These are phyloP conservation scores for Cyclotella choctawhatcheeana DNA, from an alignment of 108 stramenopile genomes.

Conservation along the genomic window DNA sequence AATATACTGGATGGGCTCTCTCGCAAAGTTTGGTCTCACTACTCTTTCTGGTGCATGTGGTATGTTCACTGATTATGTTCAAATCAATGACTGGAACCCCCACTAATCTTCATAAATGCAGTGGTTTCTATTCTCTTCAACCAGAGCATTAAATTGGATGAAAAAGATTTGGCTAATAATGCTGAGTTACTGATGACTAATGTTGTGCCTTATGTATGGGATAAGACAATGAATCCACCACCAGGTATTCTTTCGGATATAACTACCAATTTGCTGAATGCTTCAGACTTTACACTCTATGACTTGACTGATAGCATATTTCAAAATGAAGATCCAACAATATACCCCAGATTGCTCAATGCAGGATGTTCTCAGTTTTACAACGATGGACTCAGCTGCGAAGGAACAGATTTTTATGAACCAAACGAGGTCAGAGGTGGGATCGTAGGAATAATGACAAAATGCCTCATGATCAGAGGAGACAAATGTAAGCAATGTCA, in stretches of 20 bases:
- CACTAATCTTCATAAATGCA: not conserved
- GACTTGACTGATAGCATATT: conserved; percentile 24
- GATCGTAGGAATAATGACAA: not conserved
- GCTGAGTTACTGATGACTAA: conserved; percentile 1
- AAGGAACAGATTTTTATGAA: conserved; percentile 18
- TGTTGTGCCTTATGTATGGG: not conserved
- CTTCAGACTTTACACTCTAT: not conserved
- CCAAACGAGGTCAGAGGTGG: conserved; percentile 6
- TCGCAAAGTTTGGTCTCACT: conserved; percentile 23
- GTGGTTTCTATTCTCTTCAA: conserved; percentile 15
- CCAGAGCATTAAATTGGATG: conserved; percentile 2
- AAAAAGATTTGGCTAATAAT: not conserved
- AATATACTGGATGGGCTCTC: conserved; percentile 17
- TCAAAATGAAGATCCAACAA: conserved; percentile 15
- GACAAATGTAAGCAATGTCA: conserved; percentile 22
- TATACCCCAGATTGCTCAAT: conserved; percentile 1
- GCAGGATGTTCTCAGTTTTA: conserved; percentile 12
- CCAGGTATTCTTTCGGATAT: conserved; percentile 10
- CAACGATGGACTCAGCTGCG: conserved; percentile 8
- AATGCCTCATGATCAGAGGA: conserved; percentile 13
- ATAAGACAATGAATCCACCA: not conserved
- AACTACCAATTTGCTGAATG: conserved; percentile 3
- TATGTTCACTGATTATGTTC: conserved; percentile 5
- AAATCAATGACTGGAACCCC: not conserved
- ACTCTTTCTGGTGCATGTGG: conserved; percentile 19